Base-by-base conservation (phyloP, 1,284 basidiomycete species). In the Boletus mariae region DNA sequence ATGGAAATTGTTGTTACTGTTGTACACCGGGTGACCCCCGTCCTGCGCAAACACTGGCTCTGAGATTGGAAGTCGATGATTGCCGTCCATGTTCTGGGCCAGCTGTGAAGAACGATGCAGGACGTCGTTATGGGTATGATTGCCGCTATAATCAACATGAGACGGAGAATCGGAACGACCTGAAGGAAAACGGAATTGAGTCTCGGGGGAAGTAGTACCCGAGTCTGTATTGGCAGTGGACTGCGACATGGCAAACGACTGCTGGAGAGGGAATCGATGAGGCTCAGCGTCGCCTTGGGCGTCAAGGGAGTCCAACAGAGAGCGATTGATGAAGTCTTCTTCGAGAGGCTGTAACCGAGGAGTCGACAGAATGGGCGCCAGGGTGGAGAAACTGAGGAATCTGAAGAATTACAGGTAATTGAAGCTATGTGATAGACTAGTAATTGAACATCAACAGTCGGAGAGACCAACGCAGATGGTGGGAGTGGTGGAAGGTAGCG, bases 271-370 rank as follows among this genome's bases (percentile, higher is more conserved):
- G 5, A 61, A 73, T 70, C 54, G 76, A 42, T 76, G 66, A 51
- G 85, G 84, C 67, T 90, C 88, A 49, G 86, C 80, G 79, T 90
- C 87, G 52, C 84, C 85, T 70, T 87, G 83, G 54, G 84, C 85
- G 79, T 91, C 82, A 63, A 91, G 79, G 38, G 83, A 85, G 68
- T 87, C 88, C 60, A 91, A 74, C 55, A 91, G 78, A 52, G 87
- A 90, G 66, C 83, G 83, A 74, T 90, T 90, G 68, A 91, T 89
- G 63, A 83, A 83, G 71, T 86, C 87, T 79, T 90, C 87, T 82
- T 87, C 88, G 55, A 76, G 62, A 73, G 73, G 58, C 71, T 72
- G 66, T 67, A 70, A 64, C 64, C 67, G 66, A 61, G 77, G 73
- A 59, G 78, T 73, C 64, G 84, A 76, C 71, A 80, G 82, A 80